Conservation (phyloP, 2,329 filamentous ascomycete species). For the Aspergillus melleus region DNA sequence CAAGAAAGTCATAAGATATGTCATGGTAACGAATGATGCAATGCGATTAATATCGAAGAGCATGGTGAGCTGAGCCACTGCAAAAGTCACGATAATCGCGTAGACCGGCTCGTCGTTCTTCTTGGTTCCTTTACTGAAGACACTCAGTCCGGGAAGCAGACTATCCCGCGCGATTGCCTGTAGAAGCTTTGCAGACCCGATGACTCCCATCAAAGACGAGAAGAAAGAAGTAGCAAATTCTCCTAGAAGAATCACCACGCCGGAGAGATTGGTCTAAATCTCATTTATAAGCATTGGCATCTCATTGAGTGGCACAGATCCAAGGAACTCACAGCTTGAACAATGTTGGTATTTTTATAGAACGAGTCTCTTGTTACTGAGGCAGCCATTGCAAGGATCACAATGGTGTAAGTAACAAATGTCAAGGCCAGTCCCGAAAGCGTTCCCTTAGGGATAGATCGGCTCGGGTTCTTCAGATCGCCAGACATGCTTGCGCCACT, state of each 20-base stretch:
- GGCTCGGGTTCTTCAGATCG: slow-evolving; percentile 78
- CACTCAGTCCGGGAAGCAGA: slow-evolving; percentile 70
- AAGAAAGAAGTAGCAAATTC: slow-evolving; percentile 83
- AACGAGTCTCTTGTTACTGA: slow-evolving; percentile 74
- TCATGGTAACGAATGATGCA: slow-evolving; percentile 86
- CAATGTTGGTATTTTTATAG: slow-evolving; percentile 72
- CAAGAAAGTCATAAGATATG: slow-evolving; percentile 88
- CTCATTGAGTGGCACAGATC: not conserved
- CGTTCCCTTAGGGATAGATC: slow-evolving; percentile 81
- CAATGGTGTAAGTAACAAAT: slow-evolving; percentile 71
- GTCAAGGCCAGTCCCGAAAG: slow-evolving; percentile 75
- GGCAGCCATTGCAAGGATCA: slow-evolving; percentile 75
- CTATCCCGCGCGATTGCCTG: slow-evolving; percentile 80
- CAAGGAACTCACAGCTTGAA: slow-evolving; percentile 60
- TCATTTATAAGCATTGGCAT: not conserved
- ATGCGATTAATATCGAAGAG: slow-evolving; percentile 85
- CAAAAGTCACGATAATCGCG: slow-evolving; percentile 74
- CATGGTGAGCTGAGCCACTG: slow-evolving; percentile 75
- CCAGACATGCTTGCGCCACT: slow-evolving; percentile 87
- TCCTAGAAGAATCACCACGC: slow-evolving; percentile 71
- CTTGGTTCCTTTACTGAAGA: slow-evolving; percentile 73
- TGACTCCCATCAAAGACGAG: slow-evolving; percentile 82
- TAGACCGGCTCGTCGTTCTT: slow-evolving; percentile 72
- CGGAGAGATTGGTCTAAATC: slow-evolving; percentile 68
- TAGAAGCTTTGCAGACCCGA: slow-evolving; percentile 79